A percentile compares a stretch with the other conserved stretches of the same genome.
phyloP scores from a whole-genome alignment of 2,329 filamentous ascomycete genomes.

The Colletotrichum filicis region DNA sequence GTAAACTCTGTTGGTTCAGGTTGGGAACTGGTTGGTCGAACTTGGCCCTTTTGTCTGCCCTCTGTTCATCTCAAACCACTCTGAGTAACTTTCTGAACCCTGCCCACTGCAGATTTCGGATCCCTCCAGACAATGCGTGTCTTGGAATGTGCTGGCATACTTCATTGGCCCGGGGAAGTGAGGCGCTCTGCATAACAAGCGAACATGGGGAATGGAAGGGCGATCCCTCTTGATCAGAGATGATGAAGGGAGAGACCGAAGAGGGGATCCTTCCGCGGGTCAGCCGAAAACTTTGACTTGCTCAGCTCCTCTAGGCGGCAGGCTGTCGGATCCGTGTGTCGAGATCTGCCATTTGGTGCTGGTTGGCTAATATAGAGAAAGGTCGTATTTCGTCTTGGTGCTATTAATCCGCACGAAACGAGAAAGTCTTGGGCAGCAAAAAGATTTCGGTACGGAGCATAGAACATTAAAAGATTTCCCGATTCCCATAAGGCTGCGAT shows the following conservation, averaged over 20 bases:
- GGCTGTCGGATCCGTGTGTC: not conserved
- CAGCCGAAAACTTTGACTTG: not conserved
- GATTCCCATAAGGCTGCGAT: not conserved
- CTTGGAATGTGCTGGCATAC: not conserved
- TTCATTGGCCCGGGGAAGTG: not conserved
- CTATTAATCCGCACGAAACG: not conserved
- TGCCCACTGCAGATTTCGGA: not conserved
- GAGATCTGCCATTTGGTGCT: not conserved
- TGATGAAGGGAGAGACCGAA: not conserved
- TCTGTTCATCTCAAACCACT: slow-evolving; percentile 3
- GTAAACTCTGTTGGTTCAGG: not conserved
- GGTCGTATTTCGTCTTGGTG: not conserved
- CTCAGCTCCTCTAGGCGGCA: not conserved
- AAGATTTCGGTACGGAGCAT: not conserved
- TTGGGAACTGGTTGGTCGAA: not conserved
- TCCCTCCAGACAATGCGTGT: not conserved
- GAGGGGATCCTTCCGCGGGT: not conserved
- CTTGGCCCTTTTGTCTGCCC: not conserved
- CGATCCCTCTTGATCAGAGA: not conserved
- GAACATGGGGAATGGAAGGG: not conserved
- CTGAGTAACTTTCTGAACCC: not conserved
- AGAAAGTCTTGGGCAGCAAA: not conserved
- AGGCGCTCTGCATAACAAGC: not conserved
- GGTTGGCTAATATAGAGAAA: not conserved
- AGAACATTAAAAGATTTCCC: not conserved